Evolutionary conservation across 1,284 basidiomycete genomes (phyloP), one percentile per base, ranked within the genome.

Genomic region (Ceratobasidium sp.): DNA sequence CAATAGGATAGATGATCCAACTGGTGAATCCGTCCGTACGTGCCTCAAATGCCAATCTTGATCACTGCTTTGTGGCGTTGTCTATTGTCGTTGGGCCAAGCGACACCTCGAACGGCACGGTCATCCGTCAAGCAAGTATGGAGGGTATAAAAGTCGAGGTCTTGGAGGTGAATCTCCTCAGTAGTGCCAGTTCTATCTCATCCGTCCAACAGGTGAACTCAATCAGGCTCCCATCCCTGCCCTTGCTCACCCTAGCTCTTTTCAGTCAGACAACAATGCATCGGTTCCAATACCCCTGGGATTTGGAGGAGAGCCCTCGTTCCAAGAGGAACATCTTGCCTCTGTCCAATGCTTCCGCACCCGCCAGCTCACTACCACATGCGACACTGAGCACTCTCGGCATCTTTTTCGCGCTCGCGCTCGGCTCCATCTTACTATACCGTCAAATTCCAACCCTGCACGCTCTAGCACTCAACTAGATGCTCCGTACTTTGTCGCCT

Each of bases 211-310:
- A 15, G 47, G 56, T 58, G 22, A 58, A 43, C 25, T 15, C 25
- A 1, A n/a, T n/a, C n/a, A n/a, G 15, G n/a, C 22, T 47, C 35
- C 5, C 29, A 42, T 47, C 31, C 15, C 49, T 52, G 12, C 20
- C 1, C n/a, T 31, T 29, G 15, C 20, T 32, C 49, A 38, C 10
- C 3, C 6, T 22, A 53, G 50, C 62, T 10, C 5, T 10, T 22
- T 35, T 42, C 34, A 40, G 7, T 31, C 38, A 35, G 10, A 40
- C 22, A n/a, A 54, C 49, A 20, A 65, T 65, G 62, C 62, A 65
- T 25, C 62, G 62, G 17, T 65, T 65, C 62, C 62, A 65, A 50
- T 53, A 53, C 49, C 49, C 49, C 34, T 65, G 62, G 62, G 62
- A 65, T 31, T 20, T 58, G 38, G 62, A 65, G 3, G 62, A 65